Conservation (phyloP, 495 filamentous ascomycete genomes). For the Tuber borchii region DNA sequence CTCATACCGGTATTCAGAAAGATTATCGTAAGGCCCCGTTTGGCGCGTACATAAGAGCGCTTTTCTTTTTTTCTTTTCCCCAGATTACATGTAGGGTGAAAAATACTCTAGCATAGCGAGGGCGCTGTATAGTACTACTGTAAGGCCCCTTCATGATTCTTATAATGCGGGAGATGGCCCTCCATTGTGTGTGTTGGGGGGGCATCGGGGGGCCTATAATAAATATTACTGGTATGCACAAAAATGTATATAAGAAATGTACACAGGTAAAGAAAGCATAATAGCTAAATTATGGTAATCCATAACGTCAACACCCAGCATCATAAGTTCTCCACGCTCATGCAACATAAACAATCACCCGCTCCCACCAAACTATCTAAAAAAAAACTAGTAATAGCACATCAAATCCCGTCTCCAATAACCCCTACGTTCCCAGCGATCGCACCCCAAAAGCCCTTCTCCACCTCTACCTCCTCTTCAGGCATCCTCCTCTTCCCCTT, state of each 20-base stretch:
- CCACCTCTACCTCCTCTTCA: conserved; percentile 17
- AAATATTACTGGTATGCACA: not conserved
- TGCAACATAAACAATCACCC: not conserved
- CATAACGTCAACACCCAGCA: not conserved
- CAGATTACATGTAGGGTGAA: not conserved
- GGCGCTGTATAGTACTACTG: too few relatives aligned
- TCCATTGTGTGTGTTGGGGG: too few relatives aligned
- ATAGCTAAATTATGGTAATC: not conserved
- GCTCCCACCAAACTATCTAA: not conserved
- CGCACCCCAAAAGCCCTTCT: conserved; percentile 35
- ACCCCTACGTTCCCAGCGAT: conserved; percentile 36
- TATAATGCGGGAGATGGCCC: too few relatives aligned
- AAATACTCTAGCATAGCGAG: too few relatives aligned
- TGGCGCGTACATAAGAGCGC: not conserved
- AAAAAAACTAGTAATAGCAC: not conserved
- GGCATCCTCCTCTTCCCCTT: conserved; percentile 18
- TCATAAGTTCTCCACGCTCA: not conserved
- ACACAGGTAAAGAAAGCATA: not conserved
- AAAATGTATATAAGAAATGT: not conserved
- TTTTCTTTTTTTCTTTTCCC: not conserved
- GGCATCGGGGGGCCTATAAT: not conserved
- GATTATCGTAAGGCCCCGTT: not conserved
- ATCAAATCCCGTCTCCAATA: conserved; percentile 41
- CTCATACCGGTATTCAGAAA: not conserved
- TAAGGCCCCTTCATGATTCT: too few relatives aligned